Conservation (phyloP, 83 land plant genomes). For the Picea abies region DNA sequence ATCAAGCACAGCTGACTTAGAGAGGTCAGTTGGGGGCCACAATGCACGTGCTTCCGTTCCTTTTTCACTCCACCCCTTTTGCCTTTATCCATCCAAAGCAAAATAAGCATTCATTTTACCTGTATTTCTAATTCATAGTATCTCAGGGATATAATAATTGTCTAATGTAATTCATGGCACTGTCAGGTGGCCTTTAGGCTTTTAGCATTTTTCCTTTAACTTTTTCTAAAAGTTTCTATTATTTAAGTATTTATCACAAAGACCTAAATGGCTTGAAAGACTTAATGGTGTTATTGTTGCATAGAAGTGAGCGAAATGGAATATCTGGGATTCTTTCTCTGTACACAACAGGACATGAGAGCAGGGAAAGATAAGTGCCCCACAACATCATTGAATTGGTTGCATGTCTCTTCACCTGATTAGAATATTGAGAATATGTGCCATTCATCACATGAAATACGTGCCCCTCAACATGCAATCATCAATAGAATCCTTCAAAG, state of each 20-base stretch:
- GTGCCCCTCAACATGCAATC: no score
- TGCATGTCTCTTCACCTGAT: no score
- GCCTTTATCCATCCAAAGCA: not conserved
- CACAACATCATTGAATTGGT: conserved; percentile 11
- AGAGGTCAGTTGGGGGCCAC: not conserved
- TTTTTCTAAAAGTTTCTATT: not conserved
- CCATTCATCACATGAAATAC: no score
- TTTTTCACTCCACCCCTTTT: not conserved
- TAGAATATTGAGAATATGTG: no score
- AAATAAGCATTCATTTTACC: not conserved
- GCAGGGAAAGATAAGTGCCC: not conserved
- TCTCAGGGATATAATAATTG: not conserved
- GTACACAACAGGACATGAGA: not conserved
- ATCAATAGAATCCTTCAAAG: no score
- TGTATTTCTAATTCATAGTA: not conserved
- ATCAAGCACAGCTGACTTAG: not conserved
- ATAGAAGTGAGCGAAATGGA: conserved; percentile 5
- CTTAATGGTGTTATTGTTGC: not conserved
- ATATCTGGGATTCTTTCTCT: not conserved
- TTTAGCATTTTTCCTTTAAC: not conserved
- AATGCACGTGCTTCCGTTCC: conserved; percentile 13
- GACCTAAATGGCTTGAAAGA: not conserved
- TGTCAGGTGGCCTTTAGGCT: conserved; percentile 10
- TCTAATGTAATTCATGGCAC: not conserved
- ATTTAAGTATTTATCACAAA: not conserved